Base-by-base conservation (phyloP, 495 filamentous ascomycete species). In the Penicillium riverlandense region DNA sequence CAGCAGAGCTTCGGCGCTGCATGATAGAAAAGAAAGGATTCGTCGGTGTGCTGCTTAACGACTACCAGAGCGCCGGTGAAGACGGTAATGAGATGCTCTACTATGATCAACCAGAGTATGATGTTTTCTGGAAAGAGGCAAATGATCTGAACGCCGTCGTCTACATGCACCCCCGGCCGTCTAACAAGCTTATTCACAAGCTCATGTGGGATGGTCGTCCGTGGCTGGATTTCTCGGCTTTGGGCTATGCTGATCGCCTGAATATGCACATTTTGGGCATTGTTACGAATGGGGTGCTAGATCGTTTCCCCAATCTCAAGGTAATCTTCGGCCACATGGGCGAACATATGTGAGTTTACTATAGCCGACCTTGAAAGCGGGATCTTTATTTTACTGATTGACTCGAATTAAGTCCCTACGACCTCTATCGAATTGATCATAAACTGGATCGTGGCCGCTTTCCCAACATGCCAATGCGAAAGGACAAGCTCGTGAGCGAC, bases 241-340 rank as follows among this genome's bases (percentile, higher is more conserved):
- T 67, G 15, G 53, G 51, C 13, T 72, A 64, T 42, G 63, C 66
- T 3, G 59, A 67, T 29, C 43, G 51, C 1, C 65, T 71, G 15
- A 60, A 44, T 27, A 52, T 66, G 35, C 67, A 72, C 42, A 33
- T 64, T 8, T 52, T 71, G 8, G 67, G 70, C 14, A 50, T 73
- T 40, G 56, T 71, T 32, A 64, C 61, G 2, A 63, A 61, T 40
- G 70, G 69, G 11, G 67, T 70, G 10, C 56, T 65, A 38, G 61
- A 62, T 43, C 62, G 62, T 3, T 53, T 49, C 37, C 70, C 76
- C 0, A 63, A 57, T 6, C 45, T 78, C 14, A 76, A 80, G 50
- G 58, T 80, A n/a, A 66, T 82, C 37, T 55, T 82, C 30, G 74
- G 77, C 1, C 77, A 83, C 53, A 59, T 77, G 51, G 77, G 78